Base-by-base conservation (phyloP, 192 early-diverging fungal species). In the Backusella macrospora region DNA sequence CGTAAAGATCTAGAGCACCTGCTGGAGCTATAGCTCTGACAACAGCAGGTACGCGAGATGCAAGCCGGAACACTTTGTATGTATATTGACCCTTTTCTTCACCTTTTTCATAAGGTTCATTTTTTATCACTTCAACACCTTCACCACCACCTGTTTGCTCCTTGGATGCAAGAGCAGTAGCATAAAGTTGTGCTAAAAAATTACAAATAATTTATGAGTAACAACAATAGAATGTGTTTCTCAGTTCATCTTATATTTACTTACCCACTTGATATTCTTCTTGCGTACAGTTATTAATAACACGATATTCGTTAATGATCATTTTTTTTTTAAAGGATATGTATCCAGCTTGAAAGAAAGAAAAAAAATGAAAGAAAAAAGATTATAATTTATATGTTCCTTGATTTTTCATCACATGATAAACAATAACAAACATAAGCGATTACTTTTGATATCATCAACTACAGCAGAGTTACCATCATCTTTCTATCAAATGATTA, bases 141-240 rank as follows among this genome's bases (percentile, higher is more conserved):
- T 94, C 92, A 65, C 92, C 92, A 26, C 86, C 88, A 43, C 92
- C 91, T 14, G 91, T 94, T 79, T 94, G 91, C 62, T 86, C 87
- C 72, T 91, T 88, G 26, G 91, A 92, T 80, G 90, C 89, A 80
- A 91, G 81, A 47, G 91, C 91, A 45, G 91, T 90, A 46, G 88
- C 87, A 75, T 90, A 94, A n/a, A 94, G 81, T 82, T 94, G 92
- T 14, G 89, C 92, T 73, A 10, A 48, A 16, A 6, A 48, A 48
- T 16, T 16, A 48, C 14, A 16, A 15, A 47, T 23, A 47, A 55
- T 40, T 40, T 37, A 34, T 34, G 2, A 34, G 2, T 34, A 34
- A 34, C 29, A 76, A 66, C 42, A 75, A 44, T 42, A 64, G 43
- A 26, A 43, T 16, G n/a, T 21, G 62, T 26, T 29, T 68, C 49